These are phyloP conservation scores for Wickerhamiella domercqiae DNA, from an alignment of 805 yeast genomes.

Conservation along the genomic window DNA sequence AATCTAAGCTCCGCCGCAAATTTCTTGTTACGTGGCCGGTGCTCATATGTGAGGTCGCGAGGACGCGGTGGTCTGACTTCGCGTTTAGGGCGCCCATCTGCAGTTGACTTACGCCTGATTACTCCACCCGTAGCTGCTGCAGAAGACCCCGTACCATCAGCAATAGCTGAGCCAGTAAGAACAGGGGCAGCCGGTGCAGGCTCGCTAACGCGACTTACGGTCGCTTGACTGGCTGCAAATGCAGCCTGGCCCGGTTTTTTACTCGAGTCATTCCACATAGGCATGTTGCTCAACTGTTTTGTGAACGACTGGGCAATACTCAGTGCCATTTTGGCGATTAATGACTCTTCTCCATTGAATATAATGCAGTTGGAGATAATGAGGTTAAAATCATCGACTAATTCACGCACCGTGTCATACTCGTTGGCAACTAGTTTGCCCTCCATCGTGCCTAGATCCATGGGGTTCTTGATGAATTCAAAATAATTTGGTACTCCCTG, in stretches of 20 bases:
- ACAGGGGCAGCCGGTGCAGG: constrained; percentile 6
- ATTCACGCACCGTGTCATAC: constrained; percentile 53
- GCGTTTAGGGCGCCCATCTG: constrained; percentile 80
- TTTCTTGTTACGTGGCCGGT: constrained; percentile 69
- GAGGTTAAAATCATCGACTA: constrained; percentile 63
- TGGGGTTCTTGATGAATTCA: constrained; percentile 69
- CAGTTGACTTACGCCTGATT: constrained; percentile 60
- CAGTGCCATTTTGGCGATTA: constrained; percentile 81
- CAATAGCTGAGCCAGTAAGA: constrained; percentile 2
- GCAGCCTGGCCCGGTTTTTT: constrained; percentile 22
- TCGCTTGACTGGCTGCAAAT: constrained; percentile 22
- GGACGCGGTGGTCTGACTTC: constrained; percentile 95
- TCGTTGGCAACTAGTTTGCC: constrained; percentile 54
- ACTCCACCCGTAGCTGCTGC: constrained; percentile 33
- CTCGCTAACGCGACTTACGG: constrained; percentile 1
- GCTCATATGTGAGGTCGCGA: constrained; percentile 72
- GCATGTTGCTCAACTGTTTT: constrained; percentile 84
- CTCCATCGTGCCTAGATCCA: constrained; percentile 89
- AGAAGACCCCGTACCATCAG: constrained; percentile 7
- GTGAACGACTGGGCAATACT: constrained; percentile 84
- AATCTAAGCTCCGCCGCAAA: constrained; percentile 77
- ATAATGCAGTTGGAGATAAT: constrained; percentile 71
- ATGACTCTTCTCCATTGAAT: constrained; percentile 74
- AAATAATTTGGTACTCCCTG: constrained; percentile 83
- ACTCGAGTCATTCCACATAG: constrained; percentile 35